phyloP scores from a whole-genome alignment of 2,329 filamentous ascomycete genomes.

The Mycocentrospora acerina region DNA sequence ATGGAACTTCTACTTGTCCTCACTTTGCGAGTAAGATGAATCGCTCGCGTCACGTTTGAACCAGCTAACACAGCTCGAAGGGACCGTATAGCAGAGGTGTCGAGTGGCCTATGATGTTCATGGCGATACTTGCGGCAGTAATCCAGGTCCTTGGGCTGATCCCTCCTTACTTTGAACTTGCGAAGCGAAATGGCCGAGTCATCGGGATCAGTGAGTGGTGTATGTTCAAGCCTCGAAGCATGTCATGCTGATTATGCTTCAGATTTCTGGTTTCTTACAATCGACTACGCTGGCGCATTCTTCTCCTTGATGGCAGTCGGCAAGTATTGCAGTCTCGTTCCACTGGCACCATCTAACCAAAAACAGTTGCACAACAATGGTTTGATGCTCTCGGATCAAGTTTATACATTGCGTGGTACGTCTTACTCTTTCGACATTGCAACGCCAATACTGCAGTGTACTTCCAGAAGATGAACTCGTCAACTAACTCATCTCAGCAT shows the following conservation, averaged over 20 bases:
- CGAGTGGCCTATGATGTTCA: constrained; percentile 55
- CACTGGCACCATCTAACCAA: constrained; percentile 26
- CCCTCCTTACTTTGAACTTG: constrained; percentile 63
- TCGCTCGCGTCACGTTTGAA: too few relatives aligned
- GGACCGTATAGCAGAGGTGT: constrained; percentile 58
- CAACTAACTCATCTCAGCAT: constrained; percentile 43
- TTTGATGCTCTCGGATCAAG: constrained; percentile 64
- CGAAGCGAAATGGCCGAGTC: constrained; percentile 62
- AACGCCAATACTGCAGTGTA: background rate
- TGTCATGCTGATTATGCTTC: background rate
- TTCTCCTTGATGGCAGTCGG: constrained; percentile 65
- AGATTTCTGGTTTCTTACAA: constrained; percentile 59
- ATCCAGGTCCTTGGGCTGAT: constrained; percentile 60
- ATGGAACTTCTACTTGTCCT: constrained; percentile 60
- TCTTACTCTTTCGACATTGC: background rate
- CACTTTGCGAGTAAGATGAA: constrained; percentile 51
- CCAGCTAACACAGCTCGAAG: constrained; percentile 29
- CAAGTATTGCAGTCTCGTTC: constrained; percentile 29
- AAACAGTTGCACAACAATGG: constrained; percentile 57
- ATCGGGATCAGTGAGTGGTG: constrained; percentile 58
- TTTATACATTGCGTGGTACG: constrained; percentile 62
- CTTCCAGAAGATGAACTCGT: background rate
- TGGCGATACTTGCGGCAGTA: constrained; percentile 61
- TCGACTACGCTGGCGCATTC: constrained; percentile 63
- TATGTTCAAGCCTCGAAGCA: constrained; percentile 15